Conservation (phyloP, 495 filamentous ascomycete species). For the Neurospora hispaniola region DNA sequence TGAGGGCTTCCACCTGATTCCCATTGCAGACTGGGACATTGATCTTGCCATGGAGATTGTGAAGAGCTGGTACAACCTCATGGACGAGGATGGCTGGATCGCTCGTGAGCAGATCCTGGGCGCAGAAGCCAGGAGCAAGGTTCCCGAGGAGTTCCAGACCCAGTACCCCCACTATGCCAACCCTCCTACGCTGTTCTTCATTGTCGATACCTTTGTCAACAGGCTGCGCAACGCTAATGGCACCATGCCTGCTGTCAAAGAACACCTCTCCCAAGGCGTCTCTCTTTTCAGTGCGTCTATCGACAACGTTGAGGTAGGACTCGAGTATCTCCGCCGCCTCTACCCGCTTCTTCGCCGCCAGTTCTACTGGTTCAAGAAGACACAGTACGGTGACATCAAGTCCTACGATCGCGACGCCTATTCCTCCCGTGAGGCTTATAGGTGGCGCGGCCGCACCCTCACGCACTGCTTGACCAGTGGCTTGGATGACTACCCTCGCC, state of each 20-base stretch:
- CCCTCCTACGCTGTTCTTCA: constrained; percentile 90
- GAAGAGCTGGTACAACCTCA: constrained; percentile 88
- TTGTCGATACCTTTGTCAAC: constrained; percentile 71
- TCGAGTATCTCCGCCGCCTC: constrained; percentile 64
- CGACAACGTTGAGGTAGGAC: constrained; percentile 53
- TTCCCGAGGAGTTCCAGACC: constrained; percentile 86
- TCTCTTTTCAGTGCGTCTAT: constrained; percentile 48
- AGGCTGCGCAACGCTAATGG: constrained; percentile 46
- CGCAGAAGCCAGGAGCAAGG: constrained; percentile 88
- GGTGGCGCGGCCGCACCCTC: constrained; percentile 86
- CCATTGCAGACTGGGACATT: constrained; percentile 85
- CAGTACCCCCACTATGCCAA: constrained; percentile 99
- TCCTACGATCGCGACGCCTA: constrained; percentile 81
- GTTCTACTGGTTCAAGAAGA: constrained; percentile 88
- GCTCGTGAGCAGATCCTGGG: constrained; percentile 93
- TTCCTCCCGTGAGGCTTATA: constrained; percentile 81
- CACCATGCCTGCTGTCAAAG: constrained; percentile 17
- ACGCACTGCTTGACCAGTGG: constrained; percentile 86
- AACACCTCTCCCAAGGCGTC: constrained; percentile 24
- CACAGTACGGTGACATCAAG: constrained; percentile 82
- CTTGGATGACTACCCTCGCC: constrained; percentile 88
- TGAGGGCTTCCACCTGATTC: constrained; percentile 92
- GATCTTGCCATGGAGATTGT: constrained; percentile 87
- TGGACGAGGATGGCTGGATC: constrained; percentile 98
- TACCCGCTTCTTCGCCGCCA: constrained; percentile 91